Percentiles rank a stretch among this genome's conserved stretches.
Conservation (phyloP, 2,329 filamentous ascomycete genomes). For the Fusarium dimerum region DNA sequence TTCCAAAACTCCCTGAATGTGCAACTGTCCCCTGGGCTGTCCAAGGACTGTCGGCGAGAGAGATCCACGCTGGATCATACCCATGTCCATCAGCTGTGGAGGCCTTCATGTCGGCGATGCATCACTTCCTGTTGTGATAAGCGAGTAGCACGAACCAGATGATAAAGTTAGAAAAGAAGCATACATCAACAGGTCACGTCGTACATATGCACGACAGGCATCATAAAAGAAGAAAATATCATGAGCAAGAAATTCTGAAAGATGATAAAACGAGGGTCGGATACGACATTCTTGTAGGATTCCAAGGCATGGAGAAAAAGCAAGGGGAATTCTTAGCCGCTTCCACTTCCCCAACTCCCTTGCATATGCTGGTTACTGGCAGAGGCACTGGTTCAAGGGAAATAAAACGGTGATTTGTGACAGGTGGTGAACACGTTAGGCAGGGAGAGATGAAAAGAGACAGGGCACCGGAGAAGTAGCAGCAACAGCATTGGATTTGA, state of each 20-base stretch:
- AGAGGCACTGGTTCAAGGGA: not conserved
- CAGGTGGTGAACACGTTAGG: not conserved
- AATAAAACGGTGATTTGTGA: not conserved
- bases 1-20: no score
- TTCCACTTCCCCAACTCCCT: not conserved
- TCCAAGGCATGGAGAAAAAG: not conserved
- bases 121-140: not conserved
- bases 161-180: no score
- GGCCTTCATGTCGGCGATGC: not conserved
- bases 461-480: not conserved
- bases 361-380: not conserved
- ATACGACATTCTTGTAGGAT: not conserved
- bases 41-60: no score
- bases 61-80: not conserved
- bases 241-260: not conserved
- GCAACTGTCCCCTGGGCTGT: no score
- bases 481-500: not conserved
- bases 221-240: not conserved
- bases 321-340: no score
- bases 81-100: not conserved
- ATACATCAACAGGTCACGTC: no score
- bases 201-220: not conserved
- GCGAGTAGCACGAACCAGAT: not conserved
- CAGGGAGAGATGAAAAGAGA: not conserved
- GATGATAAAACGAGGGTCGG: not conserved